phyloP scores from a whole-genome alignment of 345 rosid genomes.

The Rubroshorea leprosula region DNA sequence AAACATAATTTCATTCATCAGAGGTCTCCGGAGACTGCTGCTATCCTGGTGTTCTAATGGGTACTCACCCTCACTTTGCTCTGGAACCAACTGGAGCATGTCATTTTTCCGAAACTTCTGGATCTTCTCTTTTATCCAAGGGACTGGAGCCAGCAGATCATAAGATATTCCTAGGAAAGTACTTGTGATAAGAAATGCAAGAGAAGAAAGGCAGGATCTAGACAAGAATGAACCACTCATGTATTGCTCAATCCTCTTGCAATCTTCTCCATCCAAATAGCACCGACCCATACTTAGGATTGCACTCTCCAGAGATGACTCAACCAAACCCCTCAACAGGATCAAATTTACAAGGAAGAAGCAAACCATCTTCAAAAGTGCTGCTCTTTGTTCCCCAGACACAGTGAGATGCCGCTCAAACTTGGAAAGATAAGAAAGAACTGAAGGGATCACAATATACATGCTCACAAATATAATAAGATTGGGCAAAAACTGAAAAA shows the following conservation, averaged over 20 bases:
- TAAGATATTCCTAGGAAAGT: conserved; percentile 93
- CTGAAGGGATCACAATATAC: conserved; percentile 89
- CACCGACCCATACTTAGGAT: conserved; percentile 85
- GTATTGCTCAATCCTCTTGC: conserved; percentile 95
- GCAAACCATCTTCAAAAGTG: conserved; percentile 96
- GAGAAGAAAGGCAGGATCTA: conserved; percentile 87
- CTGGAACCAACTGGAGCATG: conserved; percentile 96
- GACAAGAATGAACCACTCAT: conserved; percentile 89
- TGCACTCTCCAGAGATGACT: conserved; percentile 82
- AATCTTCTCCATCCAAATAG: conserved; percentile 95
- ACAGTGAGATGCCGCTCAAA: conserved; percentile 87
- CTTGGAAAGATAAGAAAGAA: conserved; percentile 86
- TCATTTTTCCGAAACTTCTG: conserved; percentile 85
- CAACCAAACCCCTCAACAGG: conserved; percentile 75
- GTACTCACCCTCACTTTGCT: conserved; percentile 74
- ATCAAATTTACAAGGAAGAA: conserved; percentile 96
- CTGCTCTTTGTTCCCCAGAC: conserved; percentile 90
- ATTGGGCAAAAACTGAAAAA: conserved; percentile 91
- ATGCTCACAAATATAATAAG: conserved; percentile 87
- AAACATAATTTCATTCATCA: conserved; percentile 54
- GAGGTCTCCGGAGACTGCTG: conserved; percentile 62
- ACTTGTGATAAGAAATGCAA: conserved; percentile 87
- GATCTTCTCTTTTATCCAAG: conserved; percentile 92
- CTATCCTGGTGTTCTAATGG: conserved; percentile 62
- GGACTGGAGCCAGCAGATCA: conserved; percentile 86